A percentile compares a stretch with the other conserved stretches of the same genome.
These are phyloP conservation scores for Monilinia aucupariae DNA, from an alignment of 2,329 filamentous ascomycete genomes.

Conservation along the genomic window DNA sequence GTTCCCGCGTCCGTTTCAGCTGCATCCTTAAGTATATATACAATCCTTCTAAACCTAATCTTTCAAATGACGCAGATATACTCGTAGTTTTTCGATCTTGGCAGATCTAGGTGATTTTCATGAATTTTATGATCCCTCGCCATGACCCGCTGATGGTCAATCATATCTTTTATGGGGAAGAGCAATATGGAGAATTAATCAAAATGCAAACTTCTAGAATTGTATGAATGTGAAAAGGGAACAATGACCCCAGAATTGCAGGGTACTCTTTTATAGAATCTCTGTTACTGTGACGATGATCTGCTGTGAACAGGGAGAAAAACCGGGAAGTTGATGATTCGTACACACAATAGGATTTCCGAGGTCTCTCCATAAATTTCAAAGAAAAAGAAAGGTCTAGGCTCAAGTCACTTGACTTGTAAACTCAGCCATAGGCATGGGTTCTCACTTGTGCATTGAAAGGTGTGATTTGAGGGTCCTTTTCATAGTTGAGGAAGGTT, in stretches of 20 bases:
- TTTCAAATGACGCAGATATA: not conserved
- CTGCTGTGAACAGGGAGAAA: not conserved
- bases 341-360: not conserved
- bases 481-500: not conserved
- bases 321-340: not conserved
- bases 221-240: not conserved
- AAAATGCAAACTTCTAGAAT: slow-evolving; percentile 1
- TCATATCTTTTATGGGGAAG: not conserved
- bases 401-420: not conserved
- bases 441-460: not conserved
- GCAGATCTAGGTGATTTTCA: not conserved
- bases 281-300: not conserved
- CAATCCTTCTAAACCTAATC: not conserved
- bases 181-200: not conserved
- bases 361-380: not conserved
- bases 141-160: not conserved
- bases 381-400: not conserved
- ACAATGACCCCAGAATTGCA: not conserved
- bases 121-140: not conserved
- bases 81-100: too few species aligned
- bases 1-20: not conserved
- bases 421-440: not conserved
- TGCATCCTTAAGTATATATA: not conserved
- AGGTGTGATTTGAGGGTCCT: not conserved
- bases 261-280: not conserved